Conservation (phyloP, 768 basidiomycete species). For the Hypsizygus marmoreus region DNA sequence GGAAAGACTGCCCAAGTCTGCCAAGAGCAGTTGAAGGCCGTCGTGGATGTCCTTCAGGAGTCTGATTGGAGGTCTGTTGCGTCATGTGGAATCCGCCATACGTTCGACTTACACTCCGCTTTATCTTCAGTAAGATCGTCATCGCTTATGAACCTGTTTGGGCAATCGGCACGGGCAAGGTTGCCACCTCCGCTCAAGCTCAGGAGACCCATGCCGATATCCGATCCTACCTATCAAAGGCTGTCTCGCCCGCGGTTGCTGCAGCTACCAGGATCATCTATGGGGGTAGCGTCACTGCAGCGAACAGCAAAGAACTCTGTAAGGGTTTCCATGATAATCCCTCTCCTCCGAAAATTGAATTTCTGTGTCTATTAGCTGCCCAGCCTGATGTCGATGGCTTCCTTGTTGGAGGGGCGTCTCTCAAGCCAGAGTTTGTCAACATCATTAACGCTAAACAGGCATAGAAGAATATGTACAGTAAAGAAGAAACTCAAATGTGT, state of each 20-base stretch:
- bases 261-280: slow-evolving; percentile 86
- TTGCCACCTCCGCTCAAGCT: slow-evolving; percentile 89
- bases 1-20: slow-evolving; percentile 79
- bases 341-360: slow-evolving; percentile 1
- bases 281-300: slow-evolving; percentile 91
- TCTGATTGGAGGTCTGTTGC: slow-evolving; percentile 76
- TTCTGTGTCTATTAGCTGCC: slow-evolving; percentile 46
- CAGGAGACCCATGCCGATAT: slow-evolving; percentile 89
- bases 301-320: slow-evolving; percentile 88
- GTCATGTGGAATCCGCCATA: neutral
- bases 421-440: slow-evolving; percentile 95
- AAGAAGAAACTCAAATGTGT: too few relatives aligned
- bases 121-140: slow-evolving; percentile 77
- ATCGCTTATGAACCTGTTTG: slow-evolving; percentile 97
- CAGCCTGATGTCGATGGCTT: slow-evolving; percentile 93
- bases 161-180: slow-evolving; percentile 98
- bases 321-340: slow-evolving; percentile 28
- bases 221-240: slow-evolving; percentile 67
- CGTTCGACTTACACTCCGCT: too few relatives aligned
- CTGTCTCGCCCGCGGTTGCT: slow-evolving; percentile 71
- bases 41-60: slow-evolving; percentile 59
- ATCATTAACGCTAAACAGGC: slow-evolving; percentile 72
- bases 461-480: too few relatives aligned
- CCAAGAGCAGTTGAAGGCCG: slow-evolving; percentile 78
- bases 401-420: slow-evolving; percentile 95